A percentile compares a stretch with the other conserved stretches of the same genome.
phyloP scores from a whole-genome alignment of 31 red algal genomes.

The Porphyra umbilicalis region DNA sequence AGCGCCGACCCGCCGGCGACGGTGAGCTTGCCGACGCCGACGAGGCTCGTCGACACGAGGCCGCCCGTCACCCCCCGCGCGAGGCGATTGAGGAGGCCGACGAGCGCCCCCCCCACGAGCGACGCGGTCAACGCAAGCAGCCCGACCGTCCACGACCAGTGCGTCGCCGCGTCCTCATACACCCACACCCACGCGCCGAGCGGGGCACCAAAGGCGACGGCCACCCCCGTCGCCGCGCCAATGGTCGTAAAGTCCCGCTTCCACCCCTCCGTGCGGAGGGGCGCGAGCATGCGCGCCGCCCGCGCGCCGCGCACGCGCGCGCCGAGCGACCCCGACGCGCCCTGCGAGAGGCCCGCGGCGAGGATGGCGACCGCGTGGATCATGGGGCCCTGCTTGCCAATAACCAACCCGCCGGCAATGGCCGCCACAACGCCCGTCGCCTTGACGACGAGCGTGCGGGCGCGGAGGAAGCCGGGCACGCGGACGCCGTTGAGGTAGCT shows the following conservation, averaged over 20 bases:
- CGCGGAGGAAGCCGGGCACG: conserved; percentile 40
- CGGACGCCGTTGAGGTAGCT: conserved; percentile 76
- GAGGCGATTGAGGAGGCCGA: conserved; percentile 27
- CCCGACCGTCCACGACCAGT: conserved; percentile 51
- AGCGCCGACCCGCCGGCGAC: conserved; percentile 11
- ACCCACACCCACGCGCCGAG: conserved; percentile 67
- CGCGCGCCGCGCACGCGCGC: conserved; percentile 26
- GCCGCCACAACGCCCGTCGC: conserved; percentile 38
- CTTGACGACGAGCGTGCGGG: conserved; percentile 70
- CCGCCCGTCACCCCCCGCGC: conserved; percentile 21
- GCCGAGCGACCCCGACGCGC: conserved; percentile 19
- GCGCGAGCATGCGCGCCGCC: conserved; percentile 3
- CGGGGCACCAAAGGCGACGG: conserved; percentile 63
- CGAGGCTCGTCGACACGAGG: neutral
- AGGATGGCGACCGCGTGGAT: conserved; percentile 67
- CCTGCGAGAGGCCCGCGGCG: conserved; percentile 55
- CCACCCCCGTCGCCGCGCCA: conserved; percentile 62
- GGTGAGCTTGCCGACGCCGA: conserved; percentile 22
- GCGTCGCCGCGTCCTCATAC: conserved; percentile 62
- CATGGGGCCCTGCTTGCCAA: conserved; percentile 64
- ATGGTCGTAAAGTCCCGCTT: conserved; percentile 68
- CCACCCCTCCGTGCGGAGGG: conserved; percentile 55
- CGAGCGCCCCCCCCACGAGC: conserved; percentile 12
- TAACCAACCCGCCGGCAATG: conserved; percentile 45
- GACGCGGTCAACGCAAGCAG: conserved; percentile 30